These are phyloP conservation scores for Dovyalis caffra DNA, from an alignment of 345 rosid genomes.

Conservation along the genomic window DNA sequence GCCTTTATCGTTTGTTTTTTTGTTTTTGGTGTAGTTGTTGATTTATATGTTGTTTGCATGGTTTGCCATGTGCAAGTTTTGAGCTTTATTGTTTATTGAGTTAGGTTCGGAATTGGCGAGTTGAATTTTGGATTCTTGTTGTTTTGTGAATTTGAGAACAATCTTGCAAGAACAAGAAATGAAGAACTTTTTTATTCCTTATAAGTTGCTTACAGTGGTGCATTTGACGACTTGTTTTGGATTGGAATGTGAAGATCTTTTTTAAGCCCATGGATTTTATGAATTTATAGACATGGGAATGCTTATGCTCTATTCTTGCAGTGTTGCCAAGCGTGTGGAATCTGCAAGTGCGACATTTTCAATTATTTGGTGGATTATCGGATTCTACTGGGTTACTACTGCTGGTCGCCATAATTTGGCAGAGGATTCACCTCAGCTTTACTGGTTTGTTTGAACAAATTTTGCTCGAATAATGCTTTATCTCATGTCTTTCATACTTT, in stretches of 20 bases:
- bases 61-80: too few species aligned
- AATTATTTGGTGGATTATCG: slow-evolving; percentile 85
- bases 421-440: slow-evolving; percentile 63
- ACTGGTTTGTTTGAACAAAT: slow-evolving; percentile 48
- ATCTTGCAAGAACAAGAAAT: neutral
- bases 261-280: neutral
- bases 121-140: too few species aligned
- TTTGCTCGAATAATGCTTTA: neutral
- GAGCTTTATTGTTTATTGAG: too few species aligned
- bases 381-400: slow-evolving; percentile 78
- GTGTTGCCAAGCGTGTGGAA: slow-evolving; percentile 52
- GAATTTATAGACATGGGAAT: neutral
- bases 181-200: neutral
- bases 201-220: neutral
- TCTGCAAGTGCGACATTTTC: slow-evolving; percentile 81
- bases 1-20: too few species aligned
- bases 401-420: slow-evolving; percentile 42
- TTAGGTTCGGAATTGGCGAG: too few species aligned
- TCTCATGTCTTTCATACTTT: neutral
- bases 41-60: too few species aligned
- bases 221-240: neutral
- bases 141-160: neutral
- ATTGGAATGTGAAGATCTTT: neutral
- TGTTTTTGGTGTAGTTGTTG: too few species aligned
- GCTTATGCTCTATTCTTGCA: slow-evolving; percentile 24